Base-by-base conservation (phyloP, 345 rosid species). In the Jatropha curcas region DNA sequence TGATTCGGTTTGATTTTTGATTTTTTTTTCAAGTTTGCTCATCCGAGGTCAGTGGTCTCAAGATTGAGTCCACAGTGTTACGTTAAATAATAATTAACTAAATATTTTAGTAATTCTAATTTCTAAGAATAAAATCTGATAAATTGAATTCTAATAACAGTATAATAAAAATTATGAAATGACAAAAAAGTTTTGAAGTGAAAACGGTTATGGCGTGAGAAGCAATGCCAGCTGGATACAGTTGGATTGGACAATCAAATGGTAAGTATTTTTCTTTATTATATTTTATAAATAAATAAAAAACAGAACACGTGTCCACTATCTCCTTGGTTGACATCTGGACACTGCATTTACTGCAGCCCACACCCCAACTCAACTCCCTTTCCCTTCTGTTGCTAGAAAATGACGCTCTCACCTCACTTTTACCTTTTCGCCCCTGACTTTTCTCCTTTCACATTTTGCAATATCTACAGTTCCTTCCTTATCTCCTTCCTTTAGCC, bases 161-260 rank as follows among this genome's bases (percentile, higher is more conserved):
- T n/a, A n/a, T n/a, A n/a, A n/a, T n/a, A n/a, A n/a, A n/a, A n/a
- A 60, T 60, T 25, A 4, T 46, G 57, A 30, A 66, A 19, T 45
- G 59, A 31, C 2, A 20, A 30, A 34, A 20, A 1, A 41, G 45
- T 41, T 41, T 7, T 41, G 8, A 24, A 1, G 31, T 3, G 20
- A 25, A 27, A 30, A 60, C 34, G 59, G 67, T 71, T 48, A 71
- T 46, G 58, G 59, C 67, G 57, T 59, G 74, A 59, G 55, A 2
- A 58, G 65, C 72, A 33, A 3, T 7, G 67, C 56, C 75, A 72
- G 75, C 75, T 72, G 75, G 50, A 3, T 50, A 22, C 75, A 60
- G 68, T 61, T 61, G 68, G 66, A 33, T 30, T n/a, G 60, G 30
- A 19, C 31, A 17, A 16, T 63, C 2, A 9, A 35, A 10, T 7